phyloP scores from a whole-genome alignment of 352 stramenopile species.

The Pythium scleroteichum region DNA sequence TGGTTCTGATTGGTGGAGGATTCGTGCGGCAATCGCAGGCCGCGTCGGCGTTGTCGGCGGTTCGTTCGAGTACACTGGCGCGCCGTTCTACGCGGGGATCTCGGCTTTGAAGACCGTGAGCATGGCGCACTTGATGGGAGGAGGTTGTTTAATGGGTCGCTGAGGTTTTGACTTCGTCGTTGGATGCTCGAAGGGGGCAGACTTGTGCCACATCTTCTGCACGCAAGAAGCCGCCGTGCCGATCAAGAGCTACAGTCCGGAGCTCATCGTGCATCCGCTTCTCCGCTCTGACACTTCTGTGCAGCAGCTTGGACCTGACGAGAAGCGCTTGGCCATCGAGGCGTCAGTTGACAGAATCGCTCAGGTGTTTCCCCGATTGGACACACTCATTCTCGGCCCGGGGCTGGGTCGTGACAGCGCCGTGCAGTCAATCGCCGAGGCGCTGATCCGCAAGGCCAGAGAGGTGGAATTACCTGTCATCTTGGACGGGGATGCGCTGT shows the following conservation, averaged over 20 bases:
- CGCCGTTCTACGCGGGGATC: constrained; percentile 96
- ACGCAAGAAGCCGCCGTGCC: constrained; percentile 92
- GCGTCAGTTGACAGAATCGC: constrained; percentile 51
- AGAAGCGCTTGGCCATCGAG: constrained; percentile 27
- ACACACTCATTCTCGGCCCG: constrained; percentile 90
- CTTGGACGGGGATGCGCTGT: constrained; percentile 95
- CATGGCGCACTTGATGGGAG: background rate
- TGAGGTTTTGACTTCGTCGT: background rate
- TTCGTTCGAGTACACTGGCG: constrained; percentile 97
- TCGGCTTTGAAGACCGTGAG: constrained; percentile 89
- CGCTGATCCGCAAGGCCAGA: constrained; percentile 73
- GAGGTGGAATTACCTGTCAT: constrained; percentile 84
- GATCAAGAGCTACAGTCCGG: constrained; percentile 98
- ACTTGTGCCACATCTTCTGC: constrained; percentile 96
- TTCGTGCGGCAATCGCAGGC: constrained; percentile 34
- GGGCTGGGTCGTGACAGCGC: constrained; percentile 90
- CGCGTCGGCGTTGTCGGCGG: constrained; percentile 94
- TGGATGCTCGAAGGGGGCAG: constrained; percentile 66
- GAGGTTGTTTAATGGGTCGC: background rate
- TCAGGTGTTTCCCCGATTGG: constrained; percentile 63
- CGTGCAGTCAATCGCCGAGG: constrained; percentile 79
- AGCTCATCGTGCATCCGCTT: constrained; percentile 94
- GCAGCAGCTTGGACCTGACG: background rate
- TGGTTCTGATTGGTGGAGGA: background rate
- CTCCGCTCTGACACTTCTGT: constrained; percentile 59